phyloP scores from a whole-genome alignment of 345 rosid genomes.

The Hibiscus tridactylites region DNA sequence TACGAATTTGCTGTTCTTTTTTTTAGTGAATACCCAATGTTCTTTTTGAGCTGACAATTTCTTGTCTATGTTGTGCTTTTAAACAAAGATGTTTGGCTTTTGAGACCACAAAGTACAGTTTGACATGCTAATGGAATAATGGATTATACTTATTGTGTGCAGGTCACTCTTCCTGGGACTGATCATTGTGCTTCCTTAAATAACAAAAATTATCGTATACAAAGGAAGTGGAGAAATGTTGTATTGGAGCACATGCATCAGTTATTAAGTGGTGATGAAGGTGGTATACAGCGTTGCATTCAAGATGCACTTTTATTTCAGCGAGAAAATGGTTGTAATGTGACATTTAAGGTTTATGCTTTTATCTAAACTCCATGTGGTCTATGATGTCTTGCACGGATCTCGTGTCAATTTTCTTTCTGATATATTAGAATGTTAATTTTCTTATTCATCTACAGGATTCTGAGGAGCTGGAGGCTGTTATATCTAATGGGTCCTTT shows the following conservation, averaged over 20 bases:
- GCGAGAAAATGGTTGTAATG: slow-evolving; percentile 15
- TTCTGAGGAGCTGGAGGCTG: slow-evolving; percentile 22
- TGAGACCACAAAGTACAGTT: slow-evolving; percentile 17
- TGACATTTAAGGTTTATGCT: slow-evolving; percentile 32
- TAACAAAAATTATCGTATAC: slow-evolving; percentile 22
- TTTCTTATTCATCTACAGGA: slow-evolving; percentile 37
- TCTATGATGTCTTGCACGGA: neutral
- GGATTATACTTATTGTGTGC: slow-evolving; percentile 9
- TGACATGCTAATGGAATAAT: slow-evolving; percentile 14
- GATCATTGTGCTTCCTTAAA: slow-evolving; percentile 10
- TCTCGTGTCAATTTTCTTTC: neutral
- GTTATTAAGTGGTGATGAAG: slow-evolving; percentile 37
- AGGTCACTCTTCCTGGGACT: slow-evolving; percentile 7
- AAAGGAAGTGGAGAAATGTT: slow-evolving; percentile 30
- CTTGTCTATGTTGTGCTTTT: neutral
- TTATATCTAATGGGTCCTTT: slow-evolving; percentile 29
- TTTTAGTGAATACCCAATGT: neutral
- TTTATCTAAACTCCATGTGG: neutral
- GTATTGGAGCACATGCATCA: slow-evolving; percentile 38
- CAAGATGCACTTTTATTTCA: slow-evolving; percentile 32
- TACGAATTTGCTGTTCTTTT: neutral
- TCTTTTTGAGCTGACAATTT: neutral
- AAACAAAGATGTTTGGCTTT: slow-evolving; percentile 19
- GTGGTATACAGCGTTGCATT: slow-evolving; percentile 43
- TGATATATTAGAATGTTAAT: neutral